These are phyloP conservation scores for Aethionema arabicum DNA, from an alignment of 345 rosid species.

Conservation along the genomic window DNA sequence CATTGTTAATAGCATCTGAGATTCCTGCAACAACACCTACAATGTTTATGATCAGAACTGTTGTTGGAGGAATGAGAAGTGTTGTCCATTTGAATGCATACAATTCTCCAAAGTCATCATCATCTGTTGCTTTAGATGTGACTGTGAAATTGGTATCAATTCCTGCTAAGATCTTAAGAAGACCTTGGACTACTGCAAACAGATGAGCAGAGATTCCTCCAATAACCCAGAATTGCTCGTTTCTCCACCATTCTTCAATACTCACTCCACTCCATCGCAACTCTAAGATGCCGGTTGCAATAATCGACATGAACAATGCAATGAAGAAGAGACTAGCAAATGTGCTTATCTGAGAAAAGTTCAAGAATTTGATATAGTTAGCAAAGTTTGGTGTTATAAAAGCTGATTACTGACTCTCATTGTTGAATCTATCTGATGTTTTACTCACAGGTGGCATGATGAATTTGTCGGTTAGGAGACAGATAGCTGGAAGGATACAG, in stretches of 20 bases:
- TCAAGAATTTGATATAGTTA: conserved; percentile 3
- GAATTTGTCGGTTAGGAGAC: conserved; percentile 93
- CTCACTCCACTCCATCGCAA: conserved; percentile 97
- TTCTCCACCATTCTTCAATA: conserved; percentile 99
- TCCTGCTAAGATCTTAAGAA: conserved; percentile 80
- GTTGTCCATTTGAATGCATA: conserved; percentile 95
- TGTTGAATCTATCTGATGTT: background rate
- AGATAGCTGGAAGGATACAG: conserved; percentile 85
- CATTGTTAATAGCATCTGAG: conserved; percentile 92
- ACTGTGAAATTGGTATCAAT: conserved; percentile 96
- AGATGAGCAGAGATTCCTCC: conserved; percentile 97
- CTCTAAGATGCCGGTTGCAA: conserved; percentile 84
- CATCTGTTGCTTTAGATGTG: conserved; percentile 83
- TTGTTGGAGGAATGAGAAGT: conserved; percentile 91
- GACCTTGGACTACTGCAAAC: conserved; percentile 88
- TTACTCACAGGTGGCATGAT: conserved; percentile 90
- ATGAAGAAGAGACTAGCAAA: conserved; percentile 94
- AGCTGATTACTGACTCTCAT: no score
- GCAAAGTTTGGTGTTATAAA: background rate
- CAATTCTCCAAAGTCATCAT: conserved; percentile 86
- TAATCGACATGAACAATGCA: conserved; percentile 73
- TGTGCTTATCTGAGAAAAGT: conserved; percentile 68
- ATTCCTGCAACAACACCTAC: conserved; percentile 95
- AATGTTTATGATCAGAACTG: conserved; percentile 82
- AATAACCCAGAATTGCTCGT: conserved; percentile 96